These are phyloP conservation scores for Citrus reticulata DNA, from an alignment of 345 rosid genomes.

Conservation along the genomic window DNA sequence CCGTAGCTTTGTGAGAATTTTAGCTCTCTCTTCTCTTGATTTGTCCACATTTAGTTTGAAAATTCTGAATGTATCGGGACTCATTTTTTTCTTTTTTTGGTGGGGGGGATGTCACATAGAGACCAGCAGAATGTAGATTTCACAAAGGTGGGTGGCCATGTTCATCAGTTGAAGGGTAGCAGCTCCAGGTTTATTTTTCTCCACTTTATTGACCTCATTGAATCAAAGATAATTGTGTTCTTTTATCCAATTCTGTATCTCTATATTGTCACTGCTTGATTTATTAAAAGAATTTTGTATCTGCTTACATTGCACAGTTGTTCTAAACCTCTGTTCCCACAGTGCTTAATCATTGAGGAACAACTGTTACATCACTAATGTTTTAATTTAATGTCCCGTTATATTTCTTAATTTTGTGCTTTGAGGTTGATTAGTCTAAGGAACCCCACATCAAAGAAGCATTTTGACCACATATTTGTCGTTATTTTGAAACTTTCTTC, in stretches of 20 bases:
- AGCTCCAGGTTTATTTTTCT: constrained; percentile 44
- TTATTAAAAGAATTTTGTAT: neutral
- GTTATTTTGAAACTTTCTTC: no score
- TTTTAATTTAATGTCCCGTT: neutral
- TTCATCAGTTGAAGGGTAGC: constrained; percentile 63
- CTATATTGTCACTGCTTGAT: neutral
- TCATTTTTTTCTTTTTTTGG: neutral
- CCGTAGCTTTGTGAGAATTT: constrained; percentile 39
- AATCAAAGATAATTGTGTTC: neutral
- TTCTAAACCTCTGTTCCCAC: neutral
- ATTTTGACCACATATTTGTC: neutral
- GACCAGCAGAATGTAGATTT: constrained; percentile 39
- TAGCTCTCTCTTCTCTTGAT: neutral
- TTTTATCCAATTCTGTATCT: neutral
- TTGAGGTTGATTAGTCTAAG: neutral
- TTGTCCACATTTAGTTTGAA: neutral
- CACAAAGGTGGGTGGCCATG: constrained; percentile 42
- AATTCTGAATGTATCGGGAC: neutral
- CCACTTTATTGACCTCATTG: neutral
- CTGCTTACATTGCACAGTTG: neutral
- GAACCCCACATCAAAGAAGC: neutral
- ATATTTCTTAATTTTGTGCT: neutral
- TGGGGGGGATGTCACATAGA: constrained; percentile 16
- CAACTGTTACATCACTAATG: constrained; percentile 1
- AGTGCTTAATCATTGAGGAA: neutral